Conservation (phyloP, 495 filamentous ascomycete species). For the Penicillium atrosanguineum region DNA sequence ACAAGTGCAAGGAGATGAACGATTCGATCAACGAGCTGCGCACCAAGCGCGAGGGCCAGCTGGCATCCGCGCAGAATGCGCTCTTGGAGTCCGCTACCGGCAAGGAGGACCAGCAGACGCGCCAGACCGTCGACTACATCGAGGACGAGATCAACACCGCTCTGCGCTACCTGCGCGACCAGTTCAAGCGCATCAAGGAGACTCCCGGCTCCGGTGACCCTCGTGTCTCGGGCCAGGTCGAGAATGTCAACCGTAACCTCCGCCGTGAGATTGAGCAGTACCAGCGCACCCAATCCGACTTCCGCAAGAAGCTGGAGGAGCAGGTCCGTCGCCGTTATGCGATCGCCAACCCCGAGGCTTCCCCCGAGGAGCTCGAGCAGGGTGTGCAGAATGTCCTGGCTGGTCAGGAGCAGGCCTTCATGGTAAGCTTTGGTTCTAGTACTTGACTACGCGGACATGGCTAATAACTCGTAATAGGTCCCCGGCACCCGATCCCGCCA, state of each 20-base stretch:
- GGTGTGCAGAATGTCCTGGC: slow-evolving; percentile 69
- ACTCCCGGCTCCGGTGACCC: slow-evolving; percentile 68
- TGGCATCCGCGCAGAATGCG: slow-evolving; percentile 39
- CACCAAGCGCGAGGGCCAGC: slow-evolving; percentile 38
- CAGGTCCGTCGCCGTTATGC: slow-evolving; percentile 86
- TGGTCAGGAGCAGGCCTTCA: slow-evolving; percentile 72
- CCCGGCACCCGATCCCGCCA: slow-evolving; percentile 72
- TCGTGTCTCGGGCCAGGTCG: slow-evolving; percentile 73
- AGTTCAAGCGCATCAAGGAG: slow-evolving; percentile 75
- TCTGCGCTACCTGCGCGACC: slow-evolving; percentile 71
- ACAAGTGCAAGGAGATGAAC: slow-evolving; percentile 78
- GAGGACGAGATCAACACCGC: slow-evolving; percentile 77
- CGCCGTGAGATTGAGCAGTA: slow-evolving; percentile 76
- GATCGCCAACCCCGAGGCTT: slow-evolving; percentile 83
- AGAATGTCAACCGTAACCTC: slow-evolving; percentile 71
- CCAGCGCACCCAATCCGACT: slow-evolving; percentile 71
- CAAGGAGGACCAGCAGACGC: slow-evolving; percentile 43
- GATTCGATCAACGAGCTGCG: slow-evolving; percentile 56
- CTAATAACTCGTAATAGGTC: slow-evolving; percentile 41
- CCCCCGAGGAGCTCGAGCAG: slow-evolving; percentile 73
- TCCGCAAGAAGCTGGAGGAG: slow-evolving; percentile 71
- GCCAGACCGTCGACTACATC: slow-evolving; percentile 57
- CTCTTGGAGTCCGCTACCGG: slow-evolving; percentile 44
- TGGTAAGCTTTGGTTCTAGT: slow-evolving; percentile 32
- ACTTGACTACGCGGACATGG: too few relatives aligned